Conservation (phyloP, 75 land plant genomes). For the Selaginella tamariscina region DNA sequence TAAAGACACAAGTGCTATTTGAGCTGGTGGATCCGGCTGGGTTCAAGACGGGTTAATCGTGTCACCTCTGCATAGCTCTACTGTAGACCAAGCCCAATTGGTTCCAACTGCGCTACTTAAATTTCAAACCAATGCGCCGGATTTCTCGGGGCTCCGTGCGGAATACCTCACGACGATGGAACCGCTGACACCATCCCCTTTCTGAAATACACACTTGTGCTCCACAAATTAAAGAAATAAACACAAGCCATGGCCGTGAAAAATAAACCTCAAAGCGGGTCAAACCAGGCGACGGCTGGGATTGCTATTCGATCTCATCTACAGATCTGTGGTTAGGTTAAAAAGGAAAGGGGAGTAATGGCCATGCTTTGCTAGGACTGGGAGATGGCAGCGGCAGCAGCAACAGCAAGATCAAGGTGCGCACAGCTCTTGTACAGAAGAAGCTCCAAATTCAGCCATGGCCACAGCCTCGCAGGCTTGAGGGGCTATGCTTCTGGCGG, state of each 20-base stretch:
- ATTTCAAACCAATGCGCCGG: conserved; percentile 55
- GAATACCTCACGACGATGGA: conserved; percentile 54
- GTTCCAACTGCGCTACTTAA: conserved; percentile 71
- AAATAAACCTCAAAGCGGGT: too few relatives aligned
- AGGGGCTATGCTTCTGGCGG: conserved; percentile 36
- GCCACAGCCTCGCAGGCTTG: not conserved
- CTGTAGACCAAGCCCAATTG: conserved; percentile 60
- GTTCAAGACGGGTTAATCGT: conserved; percentile 27
- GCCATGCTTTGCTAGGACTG: not conserved
- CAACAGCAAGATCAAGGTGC: not conserved
- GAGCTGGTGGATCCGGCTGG: conserved; percentile 55
- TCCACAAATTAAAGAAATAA: too few relatives aligned
- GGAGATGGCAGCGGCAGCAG: not conserved
- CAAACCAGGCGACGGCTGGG: too few relatives aligned
- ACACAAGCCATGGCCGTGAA: too few relatives aligned
- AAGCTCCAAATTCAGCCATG: not conserved
- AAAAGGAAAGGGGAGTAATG: not conserved
- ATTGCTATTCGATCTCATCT: too few relatives aligned
- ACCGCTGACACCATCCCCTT: conserved; percentile 32
- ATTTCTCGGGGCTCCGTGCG: conserved; percentile 63
- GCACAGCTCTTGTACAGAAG: conserved; percentile 12
- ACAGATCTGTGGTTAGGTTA: too few relatives aligned
- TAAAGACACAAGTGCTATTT: conserved; percentile 48
- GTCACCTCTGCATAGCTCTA: conserved; percentile 28
- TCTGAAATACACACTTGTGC: not conserved